Evolutionary conservation across 768 basidiomycete species (phyloP), one percentile per base, ranked within the genome.

Genomic region (Termitomyces heimii): DNA sequence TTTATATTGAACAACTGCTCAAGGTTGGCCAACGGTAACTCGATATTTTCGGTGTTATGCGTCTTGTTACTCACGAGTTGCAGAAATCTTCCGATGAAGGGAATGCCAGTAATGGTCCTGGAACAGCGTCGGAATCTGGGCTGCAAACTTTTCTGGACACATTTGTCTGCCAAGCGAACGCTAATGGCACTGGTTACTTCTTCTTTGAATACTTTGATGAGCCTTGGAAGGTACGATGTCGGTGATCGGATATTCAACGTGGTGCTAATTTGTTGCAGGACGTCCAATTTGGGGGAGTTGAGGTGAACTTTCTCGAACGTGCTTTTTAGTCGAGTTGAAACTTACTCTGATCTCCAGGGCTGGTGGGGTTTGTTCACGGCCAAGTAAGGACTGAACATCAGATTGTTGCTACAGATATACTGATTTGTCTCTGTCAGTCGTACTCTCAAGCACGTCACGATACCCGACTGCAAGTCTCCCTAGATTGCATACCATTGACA

Each of bases 141-240:
- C 71, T 58, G 3, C 54, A 98, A 82, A 82, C 68, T 18, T 99
- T 92, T 79, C 66, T 99, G 58, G 77, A 98, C 67, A 84, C 81
- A 0, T 99, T 92, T 62, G 84, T 94, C 8, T 99, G 96, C 66
- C 80, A 84, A 67, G 89, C 95, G 0, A 97, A 94, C 68, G 59
- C 69, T 18, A 94, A 94, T 60, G 81, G 82, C 13, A 94, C 90
- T 0, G 76, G 82, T 16, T 96, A 96, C 73, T 97, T 94, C 81
- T 95, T 82, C 76, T 92, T 93, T 58, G 89, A 89, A 80, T 85
- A 77, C 67, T 84, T 82, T 59, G 92, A 95, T 66, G 89, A 94
- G 69, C 71, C 75, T 32, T 94, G 91, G 92, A 92, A 94, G 77
- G 83, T 81, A 62, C 64, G 78, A 59, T 29, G 9, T 61, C 62